These are phyloP conservation scores for Eutrema heterophyllum DNA, from an alignment of 345 rosid species.

Conservation along the genomic window DNA sequence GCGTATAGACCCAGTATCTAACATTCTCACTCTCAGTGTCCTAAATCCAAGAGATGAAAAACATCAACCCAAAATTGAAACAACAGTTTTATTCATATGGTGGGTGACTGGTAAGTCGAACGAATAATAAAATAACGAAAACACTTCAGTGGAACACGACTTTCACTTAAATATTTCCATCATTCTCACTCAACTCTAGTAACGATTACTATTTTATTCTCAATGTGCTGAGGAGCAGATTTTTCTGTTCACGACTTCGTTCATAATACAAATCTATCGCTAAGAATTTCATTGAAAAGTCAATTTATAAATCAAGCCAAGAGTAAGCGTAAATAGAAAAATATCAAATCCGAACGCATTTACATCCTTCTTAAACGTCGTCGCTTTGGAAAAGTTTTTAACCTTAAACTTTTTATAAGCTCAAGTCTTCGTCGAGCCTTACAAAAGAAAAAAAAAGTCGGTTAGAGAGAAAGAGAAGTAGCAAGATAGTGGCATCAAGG, in stretches of 20 bases:
- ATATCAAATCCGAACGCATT: not conserved
- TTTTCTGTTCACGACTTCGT: not conserved
- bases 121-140: too few relatives aligned
- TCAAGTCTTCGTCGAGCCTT: constrained; percentile 3
- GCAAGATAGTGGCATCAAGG: not conserved
- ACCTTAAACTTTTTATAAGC: not conserved
- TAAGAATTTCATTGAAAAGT: not conserved
- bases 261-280: not conserved
- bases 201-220: too few relatives aligned
- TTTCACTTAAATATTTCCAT: too few relatives aligned
- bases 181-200: too few relatives aligned
- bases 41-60: too few relatives aligned
- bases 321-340: not conserved
- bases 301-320: not conserved
- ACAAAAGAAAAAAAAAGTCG: not conserved
- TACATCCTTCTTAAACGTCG: constrained; percentile 11
- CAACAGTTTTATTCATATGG: too few relatives aligned
- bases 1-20: too few relatives aligned
- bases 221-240: too few relatives aligned
- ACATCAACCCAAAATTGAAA: too few relatives aligned
- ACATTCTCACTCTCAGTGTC: too few relatives aligned
- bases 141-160: too few relatives aligned
- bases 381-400: not conserved
- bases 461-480: constrained; percentile 8
- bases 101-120: too few relatives aligned